These are phyloP conservation scores for Dimargaris verticillata DNA, from an alignment of 192 early-diverging fungal species.

Conservation along the genomic window DNA sequence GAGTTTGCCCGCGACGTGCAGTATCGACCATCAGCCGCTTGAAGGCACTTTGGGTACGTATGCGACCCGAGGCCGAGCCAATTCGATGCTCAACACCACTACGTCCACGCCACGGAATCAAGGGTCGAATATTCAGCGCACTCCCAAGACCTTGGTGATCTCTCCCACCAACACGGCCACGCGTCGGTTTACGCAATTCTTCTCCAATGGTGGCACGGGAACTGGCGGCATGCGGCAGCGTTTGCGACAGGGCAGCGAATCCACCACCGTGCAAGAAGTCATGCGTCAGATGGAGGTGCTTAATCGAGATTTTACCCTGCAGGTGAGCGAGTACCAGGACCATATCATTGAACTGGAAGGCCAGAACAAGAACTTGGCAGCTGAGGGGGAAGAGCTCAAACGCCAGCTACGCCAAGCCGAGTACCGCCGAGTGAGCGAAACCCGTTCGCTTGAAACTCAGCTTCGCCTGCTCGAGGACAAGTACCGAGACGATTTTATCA, in stretches of 20 bases:
- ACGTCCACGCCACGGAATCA: neutral
- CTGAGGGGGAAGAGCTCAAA: slow-evolving; percentile 5
- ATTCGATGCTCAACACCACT: neutral
- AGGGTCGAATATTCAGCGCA: neutral
- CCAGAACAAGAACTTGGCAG: neutral
- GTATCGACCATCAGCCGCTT: too few species aligned
- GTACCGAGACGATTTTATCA: neutral
- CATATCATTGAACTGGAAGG: slow-evolving; percentile 5
- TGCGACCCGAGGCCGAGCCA: neutral
- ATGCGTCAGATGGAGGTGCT: slow-evolving; percentile 11
- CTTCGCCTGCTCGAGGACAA: neutral
- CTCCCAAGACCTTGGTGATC: slow-evolving; percentile 6
- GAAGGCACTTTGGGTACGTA: too few species aligned
- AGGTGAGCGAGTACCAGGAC: slow-evolving; percentile 11
- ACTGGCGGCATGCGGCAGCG: slow-evolving; percentile 3
- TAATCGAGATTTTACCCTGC: slow-evolving; percentile 9
- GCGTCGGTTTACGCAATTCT: neutral
- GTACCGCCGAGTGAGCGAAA: neutral
- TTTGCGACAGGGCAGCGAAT: slow-evolving; percentile 5
- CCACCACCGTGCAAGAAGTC: slow-evolving; percentile 5
- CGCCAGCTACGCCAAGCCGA: slow-evolving; percentile 2
- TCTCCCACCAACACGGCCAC: slow-evolving; percentile 5
- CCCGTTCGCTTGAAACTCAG: neutral
- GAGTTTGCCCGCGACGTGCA: too few species aligned
- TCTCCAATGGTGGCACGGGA: neutral